Conservation (phyloP, 2,329 filamentous ascomycete genomes). For the Calonectria pauciramosa region DNA sequence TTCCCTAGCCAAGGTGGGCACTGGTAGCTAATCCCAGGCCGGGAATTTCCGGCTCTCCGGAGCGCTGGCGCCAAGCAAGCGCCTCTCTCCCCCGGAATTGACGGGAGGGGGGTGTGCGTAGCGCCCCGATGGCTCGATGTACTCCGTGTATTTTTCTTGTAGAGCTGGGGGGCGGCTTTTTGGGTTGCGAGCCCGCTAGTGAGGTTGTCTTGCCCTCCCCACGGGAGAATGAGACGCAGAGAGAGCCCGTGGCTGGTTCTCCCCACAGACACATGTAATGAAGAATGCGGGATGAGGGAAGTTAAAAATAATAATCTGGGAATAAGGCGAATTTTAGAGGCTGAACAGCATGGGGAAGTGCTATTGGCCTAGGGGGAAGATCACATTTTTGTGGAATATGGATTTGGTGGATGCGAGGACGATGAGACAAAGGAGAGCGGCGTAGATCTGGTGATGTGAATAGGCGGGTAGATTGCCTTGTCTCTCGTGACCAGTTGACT, state of each 20-base stretch:
- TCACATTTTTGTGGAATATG: not conserved
- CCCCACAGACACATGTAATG: not conserved
- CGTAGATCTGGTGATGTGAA: conserved; percentile 5
- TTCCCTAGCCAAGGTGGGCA: not conserved
- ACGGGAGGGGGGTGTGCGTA: conserved; percentile 22
- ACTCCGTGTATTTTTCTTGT: not conserved
- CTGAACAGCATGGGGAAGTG: not conserved
- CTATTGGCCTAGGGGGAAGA: not conserved
- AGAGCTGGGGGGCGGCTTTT: not conserved
- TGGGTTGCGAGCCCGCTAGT: conserved; percentile 5
- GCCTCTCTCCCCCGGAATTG: conserved; percentile 22
- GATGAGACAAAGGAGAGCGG: not conserved
- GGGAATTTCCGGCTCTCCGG: conserved; percentile 34
- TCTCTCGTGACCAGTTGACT: not conserved
- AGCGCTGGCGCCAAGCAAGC: conserved; percentile 11
- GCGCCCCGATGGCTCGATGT: not conserved
- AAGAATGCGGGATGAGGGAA: not conserved
- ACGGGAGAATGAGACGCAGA: not conserved
- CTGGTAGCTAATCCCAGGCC: conserved; percentile 17
- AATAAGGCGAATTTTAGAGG: conserved; percentile 16
- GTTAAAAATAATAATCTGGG: not conserved
- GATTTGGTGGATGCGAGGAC: not conserved
- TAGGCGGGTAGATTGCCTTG: conserved; percentile 1
- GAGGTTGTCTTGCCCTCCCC: not conserved
- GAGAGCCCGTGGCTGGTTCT: not conserved